Base-by-base conservation (phyloP, 2,329 filamentous ascomycete genomes). In the Diatrype stigma region DNA sequence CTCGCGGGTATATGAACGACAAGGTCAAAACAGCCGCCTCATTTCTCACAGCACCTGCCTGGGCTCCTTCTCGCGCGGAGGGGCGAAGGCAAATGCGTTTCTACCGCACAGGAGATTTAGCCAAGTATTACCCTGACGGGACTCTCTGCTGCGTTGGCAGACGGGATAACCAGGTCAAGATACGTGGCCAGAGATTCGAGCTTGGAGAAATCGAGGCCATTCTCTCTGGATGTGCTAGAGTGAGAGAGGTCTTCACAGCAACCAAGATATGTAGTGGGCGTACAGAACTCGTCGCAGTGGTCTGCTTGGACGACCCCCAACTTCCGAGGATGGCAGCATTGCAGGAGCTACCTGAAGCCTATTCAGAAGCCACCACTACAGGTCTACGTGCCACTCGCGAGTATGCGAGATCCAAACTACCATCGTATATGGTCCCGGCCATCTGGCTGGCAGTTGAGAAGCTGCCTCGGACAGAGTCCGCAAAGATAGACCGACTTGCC, bases 361-460 rank as follows among this genome's bases (percentile, higher is more conserved):
- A 42, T 14, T 11, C 21, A 12, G 19, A 23, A 22, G 8, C 10
- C 8, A 22, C 21, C 16, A 8, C 10, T 42, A 6, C 6, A 23
- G 17, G 21, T 23, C 3, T 49, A 19, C 22, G 47, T n/a, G 37
- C 42, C 23, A 17, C 49, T 17, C 38, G 49, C 5, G 46, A 49
- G 5, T 45, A 54, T 32, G 45, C 46, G n/a, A 30, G 23, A 16
- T 35, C 22, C 7, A 47, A 12, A 23, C 22, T 54, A 32, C 46
- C 30, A 10, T 46, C 44, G 7, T 10, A 45, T 26, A 54, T 32
- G 12, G 38, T 54, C 5, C 52, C 49, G 5, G 46, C 46, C 10
- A 42, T 38, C n/a, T 54, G 52, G 52, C 34, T 52, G 6, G 38
- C 50, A 10, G 49, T 54, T 42, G 47, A 46, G 40, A n/a, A 50